phyloP scores from a whole-genome alignment of 2,329 filamentous ascomycete genomes.

The Neoascochyta sp. region DNA sequence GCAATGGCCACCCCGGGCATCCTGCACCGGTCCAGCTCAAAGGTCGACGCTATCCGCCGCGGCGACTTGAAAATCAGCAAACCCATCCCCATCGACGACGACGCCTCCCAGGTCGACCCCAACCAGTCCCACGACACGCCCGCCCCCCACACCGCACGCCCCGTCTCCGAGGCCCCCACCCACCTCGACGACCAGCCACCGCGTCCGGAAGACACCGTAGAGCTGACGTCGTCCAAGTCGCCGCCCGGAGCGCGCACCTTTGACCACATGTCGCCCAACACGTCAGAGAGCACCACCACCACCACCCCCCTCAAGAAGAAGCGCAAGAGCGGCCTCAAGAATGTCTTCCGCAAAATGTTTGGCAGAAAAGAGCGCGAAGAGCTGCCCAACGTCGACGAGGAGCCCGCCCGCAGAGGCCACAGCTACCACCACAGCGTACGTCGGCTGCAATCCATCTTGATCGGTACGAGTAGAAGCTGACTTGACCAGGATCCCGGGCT shows the following conservation, averaged over 20 bases:
- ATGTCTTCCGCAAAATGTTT: constrained; percentile 40
- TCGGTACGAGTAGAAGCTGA: no score
- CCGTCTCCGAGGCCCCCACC: constrained; percentile 5
- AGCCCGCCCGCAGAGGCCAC: constrained; percentile 22
- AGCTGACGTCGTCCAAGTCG: constrained; percentile 11
- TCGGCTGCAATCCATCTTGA: no score
- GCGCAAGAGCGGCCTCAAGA: constrained; percentile 35
- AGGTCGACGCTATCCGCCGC: constrained; percentile 39
- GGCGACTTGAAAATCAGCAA: constrained; percentile 40
- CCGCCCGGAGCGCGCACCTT: constrained; percentile 22
- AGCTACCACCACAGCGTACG: constrained; percentile 37
- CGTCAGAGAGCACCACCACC: constrained; percentile 26
- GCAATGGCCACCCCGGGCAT: constrained; percentile 28
- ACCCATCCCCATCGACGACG: constrained; percentile 38
- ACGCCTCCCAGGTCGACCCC: constrained; percentile 33
- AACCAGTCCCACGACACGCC: constrained; percentile 25
- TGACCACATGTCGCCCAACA: constrained; percentile 15
- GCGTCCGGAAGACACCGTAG: constrained; percentile 7
- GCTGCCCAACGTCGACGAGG: constrained; percentile 18
- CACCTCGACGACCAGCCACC: constrained; percentile 5
- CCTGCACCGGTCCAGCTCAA: constrained; percentile 38
- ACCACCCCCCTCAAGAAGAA: constrained; percentile 28
- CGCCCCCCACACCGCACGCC: constrained; percentile 10
- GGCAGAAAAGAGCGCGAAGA: constrained; percentile 31
- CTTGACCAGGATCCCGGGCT: constrained; percentile 29